Evolutionary conservation across 345 rosid genomes (phyloP), one percentile per base, ranked within the genome.

Genomic region (Mangifera indica): DNA sequence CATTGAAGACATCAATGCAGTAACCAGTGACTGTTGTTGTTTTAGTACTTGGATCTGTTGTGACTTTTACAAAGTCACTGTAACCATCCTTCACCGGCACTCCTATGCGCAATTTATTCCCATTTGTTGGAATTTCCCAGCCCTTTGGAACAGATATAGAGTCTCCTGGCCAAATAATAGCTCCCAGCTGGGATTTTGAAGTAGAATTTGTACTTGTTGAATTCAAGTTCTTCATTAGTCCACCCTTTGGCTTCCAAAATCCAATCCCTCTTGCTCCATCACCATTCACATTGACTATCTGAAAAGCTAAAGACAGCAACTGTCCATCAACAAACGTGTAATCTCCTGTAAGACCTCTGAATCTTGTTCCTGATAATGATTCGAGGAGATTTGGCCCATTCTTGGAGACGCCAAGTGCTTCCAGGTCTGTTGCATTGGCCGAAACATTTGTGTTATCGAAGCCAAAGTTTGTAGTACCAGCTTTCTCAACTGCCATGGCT

Each of bases 401-500:
- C 6, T 17, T 65, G 34, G 89, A 84, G 60, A 84, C 56, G 5
- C 87, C 85, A 17, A 87, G 60, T 44, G 79, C 44, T 67, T 75
- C 81, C 44, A 89, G 77, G 46, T 81, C 84, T 0, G 85, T 74
- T 0, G 53, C 62, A 76, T 63, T 81, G 1, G 69, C 63, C 0
- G 82, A 69, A 10, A 26, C 22, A 56, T 65, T 65, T 0, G 14
- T 67, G 14, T 65, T 80, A 46, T 54, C 72, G 37, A 81, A 83
- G 56, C 56, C 69, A 42, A 71, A 11, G 34, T 73, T 72, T 17
- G 37, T 5, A 44, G 34, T 60, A 17, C 82, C 77, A 29, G 76
- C 76, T 56, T 81, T 78, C 74, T 88, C 90, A 67, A 83, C 71
- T 44, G 91, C 88, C 74, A 62, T 63, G n/a, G 89, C 89, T 0